These are phyloP conservation scores for Aspergillus sp. DNA, from an alignment of 2,329 filamentous ascomycete species.

Conservation along the genomic window DNA sequence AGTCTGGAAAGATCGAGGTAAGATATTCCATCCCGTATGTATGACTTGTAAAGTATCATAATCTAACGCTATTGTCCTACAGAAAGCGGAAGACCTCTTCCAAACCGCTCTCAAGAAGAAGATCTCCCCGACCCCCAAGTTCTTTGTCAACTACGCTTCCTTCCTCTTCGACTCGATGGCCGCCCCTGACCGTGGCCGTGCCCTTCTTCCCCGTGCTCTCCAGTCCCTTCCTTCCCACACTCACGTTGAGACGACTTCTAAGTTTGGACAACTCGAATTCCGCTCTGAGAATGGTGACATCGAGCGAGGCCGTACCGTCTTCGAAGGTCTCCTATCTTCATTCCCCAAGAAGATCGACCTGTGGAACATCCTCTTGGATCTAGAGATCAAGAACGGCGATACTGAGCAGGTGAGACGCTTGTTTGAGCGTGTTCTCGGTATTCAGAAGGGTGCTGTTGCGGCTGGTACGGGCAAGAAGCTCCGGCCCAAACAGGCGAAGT, in stretches of 20 bases:
- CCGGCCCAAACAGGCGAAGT: conserved; percentile 75
- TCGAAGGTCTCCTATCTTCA: conserved; percentile 75
- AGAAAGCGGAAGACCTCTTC: conserved; percentile 87
- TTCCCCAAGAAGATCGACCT: conserved; percentile 87
- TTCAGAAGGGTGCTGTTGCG: conserved; percentile 31
- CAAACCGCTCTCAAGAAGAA: conserved; percentile 85
- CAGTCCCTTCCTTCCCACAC: conserved; percentile 69
- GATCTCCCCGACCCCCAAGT: conserved; percentile 67
- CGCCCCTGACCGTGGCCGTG: conserved; percentile 66
- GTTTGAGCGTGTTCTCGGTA: conserved; percentile 65
- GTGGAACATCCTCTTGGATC: conserved; percentile 85
- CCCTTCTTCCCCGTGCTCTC: conserved; percentile 72
- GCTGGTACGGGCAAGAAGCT: conserved; percentile 52
- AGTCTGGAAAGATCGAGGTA: conserved; percentile 78
- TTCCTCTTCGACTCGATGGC: conserved; percentile 74
- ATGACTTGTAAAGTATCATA: background rate
- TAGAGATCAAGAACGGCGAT: conserved; percentile 62
- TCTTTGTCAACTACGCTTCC: conserved; percentile 92
- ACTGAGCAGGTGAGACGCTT: conserved; percentile 63
- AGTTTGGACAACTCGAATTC: conserved; percentile 91
- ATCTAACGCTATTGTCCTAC: conserved; percentile 9
- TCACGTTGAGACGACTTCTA: conserved; percentile 69
- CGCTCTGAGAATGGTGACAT: conserved; percentile 72
- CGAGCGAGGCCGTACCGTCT: conserved; percentile 89
- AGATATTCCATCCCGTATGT: conserved; percentile 25